Conservation (phyloP, 2,329 filamentous ascomycete genomes). For the Fusarium austroafricanum region DNA sequence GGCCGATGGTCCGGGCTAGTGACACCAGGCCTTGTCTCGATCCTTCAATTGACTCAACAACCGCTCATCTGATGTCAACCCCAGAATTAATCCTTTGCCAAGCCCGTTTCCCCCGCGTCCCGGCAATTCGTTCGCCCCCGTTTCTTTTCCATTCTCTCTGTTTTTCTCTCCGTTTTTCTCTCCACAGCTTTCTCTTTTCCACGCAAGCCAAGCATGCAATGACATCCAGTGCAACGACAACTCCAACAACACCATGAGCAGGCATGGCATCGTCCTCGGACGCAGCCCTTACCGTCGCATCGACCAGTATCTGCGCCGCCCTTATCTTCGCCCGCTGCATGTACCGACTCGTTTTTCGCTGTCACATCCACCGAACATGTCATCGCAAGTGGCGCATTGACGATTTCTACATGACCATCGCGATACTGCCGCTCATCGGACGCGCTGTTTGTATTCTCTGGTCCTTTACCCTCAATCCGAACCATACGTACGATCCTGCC, state of each 20-base stretch:
- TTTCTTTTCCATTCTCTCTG: too few species aligned
- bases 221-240: not conserved
- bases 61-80: too few species aligned
- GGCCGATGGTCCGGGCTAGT: too few species aligned
- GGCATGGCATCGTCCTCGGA: slow-evolving; percentile 42
- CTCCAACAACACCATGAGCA: slow-evolving; percentile 15
- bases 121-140: too few species aligned
- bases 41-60: too few species aligned
- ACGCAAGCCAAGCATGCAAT: slow-evolving; percentile 23
- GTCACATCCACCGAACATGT: slow-evolving; percentile 44
- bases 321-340: slow-evolving; percentile 47
- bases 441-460: slow-evolving; percentile 43
- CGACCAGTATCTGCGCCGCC: slow-evolving; percentile 44
- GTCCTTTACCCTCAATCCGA: slow-evolving; percentile 46
- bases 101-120: too few species aligned
- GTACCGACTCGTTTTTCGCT: slow-evolving; percentile 47
- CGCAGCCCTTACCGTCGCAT: slow-evolving; percentile 44
- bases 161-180: not conserved
- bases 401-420: slow-evolving; percentile 50
- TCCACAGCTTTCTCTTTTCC: too few species aligned
- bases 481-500: slow-evolving; percentile 40
- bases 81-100: too few species aligned
- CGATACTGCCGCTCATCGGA: slow-evolving; percentile 46
- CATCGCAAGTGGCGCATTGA: slow-evolving; percentile 49
- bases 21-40: too few species aligned